These are phyloP conservation scores for Gossypium aridum DNA, from an alignment of 441 rosid genomes.

Conservation along the genomic window DNA sequence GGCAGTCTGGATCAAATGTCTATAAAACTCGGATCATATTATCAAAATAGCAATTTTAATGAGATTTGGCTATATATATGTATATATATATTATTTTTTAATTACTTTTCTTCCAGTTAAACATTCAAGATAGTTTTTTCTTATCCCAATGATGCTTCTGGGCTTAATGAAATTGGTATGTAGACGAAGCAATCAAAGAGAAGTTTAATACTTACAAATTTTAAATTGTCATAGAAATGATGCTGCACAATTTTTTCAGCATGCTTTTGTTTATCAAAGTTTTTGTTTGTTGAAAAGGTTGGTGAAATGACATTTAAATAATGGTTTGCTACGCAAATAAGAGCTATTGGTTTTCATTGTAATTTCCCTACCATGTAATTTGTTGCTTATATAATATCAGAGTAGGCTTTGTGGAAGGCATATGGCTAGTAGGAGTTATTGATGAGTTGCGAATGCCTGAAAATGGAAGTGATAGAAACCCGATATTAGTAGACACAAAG, in stretches of 20 bases:
- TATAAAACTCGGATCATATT: not conserved
- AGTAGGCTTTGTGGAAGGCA: constrained; percentile 50
- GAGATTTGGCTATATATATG: not conserved
- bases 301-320: not conserved
- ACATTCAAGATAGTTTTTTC: not conserved
- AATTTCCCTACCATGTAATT: constrained; percentile 13
- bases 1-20: not conserved
- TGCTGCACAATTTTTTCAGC: not conserved
- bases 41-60: not conserved
- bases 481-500: constrained; percentile 60
- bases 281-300: not conserved
- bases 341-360: not conserved
- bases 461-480: constrained; percentile 29
- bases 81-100: not conserved
- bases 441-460: constrained; percentile 62
- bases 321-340: not conserved
- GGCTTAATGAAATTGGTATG: not conserved
- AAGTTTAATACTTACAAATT: not conserved
- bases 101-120: not conserved
- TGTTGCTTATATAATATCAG: constrained; percentile 35
- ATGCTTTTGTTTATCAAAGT: not conserved
- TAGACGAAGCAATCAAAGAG: not conserved
- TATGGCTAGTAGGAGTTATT: constrained; percentile 67
- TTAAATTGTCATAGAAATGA: not conserved
- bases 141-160: not conserved